phyloP scores from a whole-genome alignment of 768 basidiomycete species.

The Tulasnella sp. region DNA sequence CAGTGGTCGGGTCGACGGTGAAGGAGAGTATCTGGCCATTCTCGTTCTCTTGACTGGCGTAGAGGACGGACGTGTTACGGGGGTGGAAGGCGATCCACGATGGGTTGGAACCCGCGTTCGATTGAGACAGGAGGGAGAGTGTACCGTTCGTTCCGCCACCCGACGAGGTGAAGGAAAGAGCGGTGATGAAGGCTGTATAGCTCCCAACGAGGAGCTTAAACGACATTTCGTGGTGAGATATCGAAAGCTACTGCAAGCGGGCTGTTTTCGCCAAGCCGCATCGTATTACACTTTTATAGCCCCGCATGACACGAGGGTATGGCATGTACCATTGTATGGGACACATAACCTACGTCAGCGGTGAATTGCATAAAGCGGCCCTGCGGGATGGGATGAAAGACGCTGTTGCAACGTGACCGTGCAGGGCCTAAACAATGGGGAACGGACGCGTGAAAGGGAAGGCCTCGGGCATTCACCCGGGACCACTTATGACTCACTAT shows the following conservation, averaged over 20 bases:
- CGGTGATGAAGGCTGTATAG: constrained; percentile 4
- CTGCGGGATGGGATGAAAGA: too few species aligned
- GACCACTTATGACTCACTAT: too few species aligned
- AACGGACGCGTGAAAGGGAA: too few species aligned
- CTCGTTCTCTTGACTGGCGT: constrained; percentile 3
- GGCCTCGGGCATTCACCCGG: too few species aligned
- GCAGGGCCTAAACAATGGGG: too few species aligned
- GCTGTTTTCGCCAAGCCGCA: too few species aligned
- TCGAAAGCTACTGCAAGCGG: background rate
- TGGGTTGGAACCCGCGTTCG: constrained; percentile 5
- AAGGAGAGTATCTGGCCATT: constrained; percentile 3
- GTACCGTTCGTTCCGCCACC: background rate
- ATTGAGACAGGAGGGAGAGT: constrained; percentile 5
- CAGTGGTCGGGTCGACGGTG: background rate
- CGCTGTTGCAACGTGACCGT: too few species aligned
- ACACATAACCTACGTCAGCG: too few species aligned
- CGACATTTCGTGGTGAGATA: background rate
- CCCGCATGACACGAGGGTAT: too few species aligned
- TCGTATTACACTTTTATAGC: too few species aligned
- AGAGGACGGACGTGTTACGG: constrained; percentile 8
- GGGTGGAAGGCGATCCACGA: constrained; percentile 11
- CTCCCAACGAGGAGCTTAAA: constrained; percentile 7
- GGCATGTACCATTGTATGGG: too few species aligned
- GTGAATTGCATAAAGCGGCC: too few species aligned
- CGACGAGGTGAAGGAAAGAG: background rate